Conservation (phyloP, 2,329 filamentous ascomycete genomes). For the Eutypa lata region DNA sequence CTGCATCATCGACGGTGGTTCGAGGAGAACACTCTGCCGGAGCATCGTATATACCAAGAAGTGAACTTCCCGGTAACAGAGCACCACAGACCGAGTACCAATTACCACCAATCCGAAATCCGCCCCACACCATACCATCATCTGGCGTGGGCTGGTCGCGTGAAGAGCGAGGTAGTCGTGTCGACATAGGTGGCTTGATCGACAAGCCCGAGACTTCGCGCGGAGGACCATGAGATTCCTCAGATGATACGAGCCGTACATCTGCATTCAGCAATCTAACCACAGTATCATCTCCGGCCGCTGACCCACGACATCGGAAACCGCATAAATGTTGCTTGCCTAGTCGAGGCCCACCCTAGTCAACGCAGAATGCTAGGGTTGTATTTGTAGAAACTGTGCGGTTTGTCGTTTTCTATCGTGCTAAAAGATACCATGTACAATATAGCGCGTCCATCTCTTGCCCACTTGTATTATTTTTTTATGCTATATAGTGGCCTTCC, state of each 20-base stretch:
- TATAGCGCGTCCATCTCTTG: background rate
- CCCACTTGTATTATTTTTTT: background rate
- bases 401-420: background rate
- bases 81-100: constrained; percentile 34
- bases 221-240: constrained; percentile 16
- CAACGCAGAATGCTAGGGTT: background rate
- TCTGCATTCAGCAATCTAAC: background rate
- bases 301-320: background rate
- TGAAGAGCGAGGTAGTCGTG: constrained; percentile 50
- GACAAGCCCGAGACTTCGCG: constrained; percentile 48
- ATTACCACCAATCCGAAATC: constrained; percentile 37
- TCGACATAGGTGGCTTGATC: constrained; percentile 61
- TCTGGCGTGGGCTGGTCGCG: constrained; percentile 33
- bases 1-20: constrained; percentile 41
- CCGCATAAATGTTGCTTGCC: background rate
- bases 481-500: background rate
- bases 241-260: background rate
- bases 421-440: background rate
- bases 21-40: constrained; percentile 47
- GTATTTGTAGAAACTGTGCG: background rate
- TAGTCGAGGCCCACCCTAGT: background rate
- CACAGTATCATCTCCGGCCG: background rate
- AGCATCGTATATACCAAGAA: constrained; percentile 49
- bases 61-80: constrained; percentile 39
- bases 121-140: constrained; percentile 22